Conservation (phyloP, 2,329 filamentous ascomycete genomes). For the Colletotrichum musae region DNA sequence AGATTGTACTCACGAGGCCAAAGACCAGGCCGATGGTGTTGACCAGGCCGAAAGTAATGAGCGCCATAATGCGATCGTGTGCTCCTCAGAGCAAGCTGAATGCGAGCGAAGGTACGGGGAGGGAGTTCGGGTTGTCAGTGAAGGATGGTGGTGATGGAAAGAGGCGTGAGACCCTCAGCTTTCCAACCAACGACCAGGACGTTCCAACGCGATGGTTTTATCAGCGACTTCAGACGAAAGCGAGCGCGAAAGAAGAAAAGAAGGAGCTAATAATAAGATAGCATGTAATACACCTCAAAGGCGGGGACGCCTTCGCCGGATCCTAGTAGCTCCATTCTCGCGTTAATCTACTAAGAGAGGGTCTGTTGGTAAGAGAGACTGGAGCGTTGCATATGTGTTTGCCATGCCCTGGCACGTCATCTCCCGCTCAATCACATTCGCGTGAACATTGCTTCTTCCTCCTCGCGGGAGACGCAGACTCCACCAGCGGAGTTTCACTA, state of each 20-base stretch:
- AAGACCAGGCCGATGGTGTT: constrained; percentile 15
- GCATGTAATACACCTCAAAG: constrained; percentile 25
- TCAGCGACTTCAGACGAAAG: constrained; percentile 19
- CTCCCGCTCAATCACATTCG: not conserved
- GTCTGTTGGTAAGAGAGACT: too few species aligned
- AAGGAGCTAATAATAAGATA: too few species aligned
- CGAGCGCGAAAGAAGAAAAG: constrained; percentile 10
- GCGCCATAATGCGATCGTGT: constrained; percentile 19
- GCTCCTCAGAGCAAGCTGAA: too few species aligned
- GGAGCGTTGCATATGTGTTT: too few species aligned
- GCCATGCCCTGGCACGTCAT: not conserved
- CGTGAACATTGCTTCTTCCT: constrained; percentile 2
- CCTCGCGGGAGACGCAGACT: not conserved
- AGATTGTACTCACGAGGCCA: constrained; percentile 20
- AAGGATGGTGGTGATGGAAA: not conserved
- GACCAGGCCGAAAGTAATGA: constrained; percentile 20
- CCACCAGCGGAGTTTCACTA: constrained; percentile 13
- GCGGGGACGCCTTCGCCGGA: constrained; percentile 4
- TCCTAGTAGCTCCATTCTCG: not conserved
- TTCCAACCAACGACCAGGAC: not conserved
- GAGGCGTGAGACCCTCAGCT: not conserved
- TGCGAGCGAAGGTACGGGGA: too few species aligned
- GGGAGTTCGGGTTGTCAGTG: not conserved
- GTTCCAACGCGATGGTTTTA: constrained; percentile 23
- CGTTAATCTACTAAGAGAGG: not conserved